Evolutionary conservation across 768 basidiomycete species (phyloP), one percentile per base, ranked within the genome.

Genomic region (Daedaleopsis nitida): DNA sequence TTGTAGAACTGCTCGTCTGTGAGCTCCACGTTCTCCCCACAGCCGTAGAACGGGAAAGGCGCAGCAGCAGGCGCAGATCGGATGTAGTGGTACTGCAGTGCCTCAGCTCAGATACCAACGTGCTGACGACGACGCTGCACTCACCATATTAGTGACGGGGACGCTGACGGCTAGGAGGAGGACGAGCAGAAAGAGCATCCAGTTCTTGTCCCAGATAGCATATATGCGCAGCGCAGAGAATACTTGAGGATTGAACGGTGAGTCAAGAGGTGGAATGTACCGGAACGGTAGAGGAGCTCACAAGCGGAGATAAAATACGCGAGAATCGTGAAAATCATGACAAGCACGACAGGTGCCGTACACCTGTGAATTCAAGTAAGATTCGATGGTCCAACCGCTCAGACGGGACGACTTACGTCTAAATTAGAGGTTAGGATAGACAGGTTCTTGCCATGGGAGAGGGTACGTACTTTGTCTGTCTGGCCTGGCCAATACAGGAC

Each of bases 161-260:
- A 58, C 39, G 19, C 19, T 42, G 14, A 62, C n/a, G 4, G 44
- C 61, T 0, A 62, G 16, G 24, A 50, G 8, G 21, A 62, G 42
- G 10, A 62, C 45, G 2, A 55, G n/a, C 5, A 55, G 8, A 7
- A 58, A 49, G 0, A 42, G 51, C 47, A 52, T 47, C 56, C 56
- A 58, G 23, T 62, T 52, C 48, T 62, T 57, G 52, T 62, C 49
- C 61, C 61, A 62, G 5, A 62, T 54, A 3, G 61, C 61, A 23
- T 58, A 62, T 24, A 58, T 48, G 7, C 61, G 56, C 38, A 62
- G 24, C 3, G 61, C 57, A 11, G 57, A 58, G 42, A 62, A 62
- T 9, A 51, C 61, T 62, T 3, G 10, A 5, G 17, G 2, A 8
- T 13, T 58, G 21, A 52, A 32, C 42, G 17, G 12, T 45, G 16